Evolutionary conservation across 257 asterid species (phyloP), one percentile per base, ranked within the genome.

Genomic region (Salvia hispanica): DNA sequence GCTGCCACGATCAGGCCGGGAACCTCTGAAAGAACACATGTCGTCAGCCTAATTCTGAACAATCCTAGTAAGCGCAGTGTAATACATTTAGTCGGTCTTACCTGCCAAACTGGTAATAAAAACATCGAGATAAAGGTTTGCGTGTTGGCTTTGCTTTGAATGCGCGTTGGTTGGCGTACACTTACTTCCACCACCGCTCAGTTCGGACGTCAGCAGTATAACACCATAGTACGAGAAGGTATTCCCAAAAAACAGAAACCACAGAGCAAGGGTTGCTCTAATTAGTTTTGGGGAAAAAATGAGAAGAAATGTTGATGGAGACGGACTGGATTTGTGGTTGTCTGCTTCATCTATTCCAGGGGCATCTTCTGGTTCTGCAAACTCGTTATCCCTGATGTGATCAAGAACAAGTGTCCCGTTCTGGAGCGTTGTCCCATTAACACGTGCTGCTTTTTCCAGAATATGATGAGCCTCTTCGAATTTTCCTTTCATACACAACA

Each of bases 51-150:
- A 65, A 44, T 60, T 21, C 25, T 21, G 0, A 8, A 66, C 54
- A 12, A 69, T 47, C 57, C 43, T 28, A 4, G 34, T 60, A n/a
- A n/a, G n/a, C n/a, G n/a, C n/a, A n/a, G n/a, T n/a, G n/a, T n/a
- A n/a, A n/a, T n/a, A n/a, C n/a, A n/a, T n/a, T n/a, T n/a, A n/a
- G n/a, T n/a, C n/a, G 2, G 39, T 0, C 9, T 71, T 78, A 90
- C 97, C 95, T 79, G 95, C 97, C 66, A 90, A 77, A 79, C 82
- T 87, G 63, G 88, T 90, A 28, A 87, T 62, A 61, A 85, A 82
- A 45, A 88, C 89, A 66, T 84, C 88, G 9, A 71, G 62, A 52
- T 90, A 90, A 70, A 87, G 85, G 72, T 78, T 82, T 53, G 74
- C 33, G 31, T 73, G 71, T 50, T 61, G 70, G 31, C 66, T 75